These are phyloP conservation scores for Xylaria flabelliformis DNA, from an alignment of 495 filamentous ascomycete species.

Conservation along the genomic window DNA sequence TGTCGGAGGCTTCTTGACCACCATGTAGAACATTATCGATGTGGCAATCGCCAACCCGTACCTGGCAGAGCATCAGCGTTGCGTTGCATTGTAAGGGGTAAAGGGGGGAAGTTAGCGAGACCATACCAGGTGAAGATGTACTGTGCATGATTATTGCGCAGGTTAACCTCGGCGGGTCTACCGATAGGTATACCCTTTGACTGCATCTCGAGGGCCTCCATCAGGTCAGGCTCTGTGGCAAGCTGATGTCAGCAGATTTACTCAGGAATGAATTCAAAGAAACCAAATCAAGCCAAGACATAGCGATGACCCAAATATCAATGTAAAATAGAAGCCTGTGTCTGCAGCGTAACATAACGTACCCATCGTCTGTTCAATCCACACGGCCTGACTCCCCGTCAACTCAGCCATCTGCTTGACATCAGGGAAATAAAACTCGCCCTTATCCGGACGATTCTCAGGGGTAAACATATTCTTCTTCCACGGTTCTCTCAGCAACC, in stretches of 20 bases:
- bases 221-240: conserved; percentile 72
- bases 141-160: conserved; percentile 95
- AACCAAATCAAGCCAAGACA: background rate
- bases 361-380: conserved; percentile 98
- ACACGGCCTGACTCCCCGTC: conserved; percentile 84
- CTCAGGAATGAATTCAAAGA: conserved; percentile 24
- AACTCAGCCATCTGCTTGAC: conserved; percentile 89
- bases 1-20: conserved; percentile 81
- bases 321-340: background rate
- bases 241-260: conserved; percentile 24
- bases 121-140: conserved; percentile 98
- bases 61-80: conserved; percentile 56
- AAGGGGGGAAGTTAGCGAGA: conserved; percentile 8
- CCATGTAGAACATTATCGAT: conserved; percentile 92
- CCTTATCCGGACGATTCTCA: conserved; percentile 78
- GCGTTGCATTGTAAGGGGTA: conserved; percentile 8
- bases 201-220: conserved; percentile 72
- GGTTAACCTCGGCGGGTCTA: conserved; percentile 86
- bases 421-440: conserved; percentile 94
- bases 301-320: background rate
- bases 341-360: conserved; percentile 30
- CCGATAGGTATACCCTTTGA: conserved; percentile 90
- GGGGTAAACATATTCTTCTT: conserved; percentile 98
- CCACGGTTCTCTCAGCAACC: conserved; percentile 86
- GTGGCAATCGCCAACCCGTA: conserved; percentile 88